Conservation (phyloP, 2,329 filamentous ascomycete genomes). For the Arthrobotrys sinensis region DNA sequence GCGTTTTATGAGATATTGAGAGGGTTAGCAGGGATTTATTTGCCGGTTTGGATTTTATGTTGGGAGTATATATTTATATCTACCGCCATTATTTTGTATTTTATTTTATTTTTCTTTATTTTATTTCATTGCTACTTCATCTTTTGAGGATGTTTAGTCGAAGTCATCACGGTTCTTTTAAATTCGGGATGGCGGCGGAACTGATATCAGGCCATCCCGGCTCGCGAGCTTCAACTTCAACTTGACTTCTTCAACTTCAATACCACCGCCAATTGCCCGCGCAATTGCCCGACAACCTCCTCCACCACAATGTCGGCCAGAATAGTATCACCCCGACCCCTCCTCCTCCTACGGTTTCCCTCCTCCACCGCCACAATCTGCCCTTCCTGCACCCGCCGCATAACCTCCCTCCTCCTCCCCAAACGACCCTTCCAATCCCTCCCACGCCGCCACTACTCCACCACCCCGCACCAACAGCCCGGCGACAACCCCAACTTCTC, state of each 20-base stretch:
- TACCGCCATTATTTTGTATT: no score
- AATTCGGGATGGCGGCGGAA: slow-evolving; percentile 20
- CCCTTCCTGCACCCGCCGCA: slow-evolving; percentile 50
- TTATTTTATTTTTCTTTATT: slow-evolving; percentile 1
- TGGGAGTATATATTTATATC: no score
- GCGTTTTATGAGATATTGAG: no score
- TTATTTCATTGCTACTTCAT: slow-evolving; percentile 3
- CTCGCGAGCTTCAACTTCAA: slow-evolving; percentile 16
- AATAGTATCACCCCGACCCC: slow-evolving; percentile 15
- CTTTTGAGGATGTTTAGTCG: not conserved
- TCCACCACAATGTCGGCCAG: slow-evolving; percentile 20
- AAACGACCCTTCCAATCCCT: slow-evolving; percentile 16
- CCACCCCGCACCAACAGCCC: slow-evolving; percentile 23
- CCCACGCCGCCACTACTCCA: slow-evolving; percentile 8
- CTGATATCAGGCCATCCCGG: slow-evolving; percentile 8
- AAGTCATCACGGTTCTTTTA: not conserved
- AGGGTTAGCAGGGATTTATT: not conserved
- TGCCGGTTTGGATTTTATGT: no score
- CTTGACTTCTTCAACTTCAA: not conserved
- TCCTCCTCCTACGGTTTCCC: slow-evolving; percentile 19
- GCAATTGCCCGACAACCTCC: slow-evolving; percentile 15
- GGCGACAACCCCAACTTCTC: slow-evolving; percentile 45
- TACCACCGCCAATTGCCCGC: slow-evolving; percentile 17
- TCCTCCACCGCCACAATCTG: slow-evolving; percentile 18
- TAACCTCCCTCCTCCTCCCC: slow-evolving; percentile 26